phyloP scores from a whole-genome alignment of 2,329 filamentous ascomycete genomes.

The Phoma herbarum region DNA sequence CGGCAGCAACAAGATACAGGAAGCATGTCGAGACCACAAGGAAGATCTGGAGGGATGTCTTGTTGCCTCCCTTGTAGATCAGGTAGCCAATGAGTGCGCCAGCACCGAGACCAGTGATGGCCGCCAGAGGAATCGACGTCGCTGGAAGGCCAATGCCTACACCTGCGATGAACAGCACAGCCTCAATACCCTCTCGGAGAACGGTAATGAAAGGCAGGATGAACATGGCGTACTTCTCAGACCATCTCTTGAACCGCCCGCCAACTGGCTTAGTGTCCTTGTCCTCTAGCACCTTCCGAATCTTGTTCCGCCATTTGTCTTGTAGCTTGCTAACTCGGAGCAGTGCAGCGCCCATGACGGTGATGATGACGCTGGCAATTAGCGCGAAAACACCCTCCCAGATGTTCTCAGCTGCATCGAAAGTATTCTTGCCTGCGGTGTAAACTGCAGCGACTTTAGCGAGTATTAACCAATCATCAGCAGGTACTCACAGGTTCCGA shows the following conservation, averaged over 20 bases:
- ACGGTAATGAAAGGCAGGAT: constrained; percentile 86
- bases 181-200: constrained; percentile 85
- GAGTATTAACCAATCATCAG: background rate
- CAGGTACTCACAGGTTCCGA: constrained; percentile 63
- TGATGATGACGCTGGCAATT: constrained; percentile 80
- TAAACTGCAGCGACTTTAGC: constrained; percentile 60
- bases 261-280: constrained; percentile 55
- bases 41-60: constrained; percentile 76
- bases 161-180: constrained; percentile 85
- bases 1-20: constrained; percentile 83
- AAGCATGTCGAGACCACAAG: constrained; percentile 83
- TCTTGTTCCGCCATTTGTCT: constrained; percentile 87
- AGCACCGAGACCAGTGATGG: constrained; percentile 74
- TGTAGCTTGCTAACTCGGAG: constrained; percentile 84
- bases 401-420: constrained; percentile 74
- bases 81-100: constrained; percentile 74
- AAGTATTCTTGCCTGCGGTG: constrained; percentile 71
- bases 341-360: constrained; percentile 79
- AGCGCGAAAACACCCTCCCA: constrained; percentile 84
- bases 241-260: constrained; percentile 67
- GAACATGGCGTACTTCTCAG: constrained; percentile 87
- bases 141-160: constrained; percentile 81
- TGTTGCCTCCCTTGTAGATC: constrained; percentile 77
- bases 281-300: constrained; percentile 72
- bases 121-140: constrained; percentile 78